Percentiles rank a stretch among this genome's conserved stretches.
Evolutionary conservation across 768 basidiomycete genomes (phyloP).

Genomic region (Podaxis mareebaensis): DNA sequence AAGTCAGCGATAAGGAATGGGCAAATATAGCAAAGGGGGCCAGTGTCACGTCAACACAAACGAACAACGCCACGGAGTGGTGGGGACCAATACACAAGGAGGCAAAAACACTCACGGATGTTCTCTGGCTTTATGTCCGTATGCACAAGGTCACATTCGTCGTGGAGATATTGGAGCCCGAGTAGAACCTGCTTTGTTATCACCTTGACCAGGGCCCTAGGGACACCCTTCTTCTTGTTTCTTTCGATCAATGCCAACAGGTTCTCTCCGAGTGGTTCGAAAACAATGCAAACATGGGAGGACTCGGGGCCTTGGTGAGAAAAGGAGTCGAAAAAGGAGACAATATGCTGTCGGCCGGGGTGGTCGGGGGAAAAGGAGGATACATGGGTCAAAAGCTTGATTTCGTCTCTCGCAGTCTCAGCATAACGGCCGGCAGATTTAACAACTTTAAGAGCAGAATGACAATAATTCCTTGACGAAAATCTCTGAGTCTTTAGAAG

Average conservation of each 20-base stretch:
- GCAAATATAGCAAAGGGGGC: slow-evolving; percentile 29
- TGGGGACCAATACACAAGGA: slow-evolving; percentile 9
- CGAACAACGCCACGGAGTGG: slow-evolving; percentile 8
- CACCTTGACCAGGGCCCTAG: slow-evolving; percentile 77
- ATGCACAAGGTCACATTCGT: slow-evolving; percentile 90
- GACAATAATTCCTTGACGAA: slow-evolving; percentile 58
- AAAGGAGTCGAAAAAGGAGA: slow-evolving; percentile 91
- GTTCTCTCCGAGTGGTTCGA: slow-evolving; percentile 83
- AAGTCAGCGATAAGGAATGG: slow-evolving; percentile 28
- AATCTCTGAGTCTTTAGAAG: slow-evolving; percentile 1
- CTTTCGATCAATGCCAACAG: slow-evolving; percentile 73
- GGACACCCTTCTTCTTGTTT: slow-evolving; percentile 82
- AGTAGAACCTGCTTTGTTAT: slow-evolving; percentile 86
- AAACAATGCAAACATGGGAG: slow-evolving; percentile 87
- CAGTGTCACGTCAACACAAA: slow-evolving; percentile 20
- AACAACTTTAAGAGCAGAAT: slow-evolving; percentile 92
- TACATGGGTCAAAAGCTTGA: slow-evolving; percentile 83
- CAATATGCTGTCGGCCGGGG: slow-evolving; percentile 77
- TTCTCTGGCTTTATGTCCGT: slow-evolving; percentile 97
- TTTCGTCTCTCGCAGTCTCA: slow-evolving; percentile 96
- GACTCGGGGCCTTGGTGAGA: slow-evolving; percentile 71
- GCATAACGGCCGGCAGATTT: slow-evolving; percentile 95
- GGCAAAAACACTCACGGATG: slow-evolving; percentile 62
- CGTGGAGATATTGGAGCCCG: slow-evolving; percentile 89
- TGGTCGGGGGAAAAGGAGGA: slow-evolving; percentile 71